phyloP scores from a whole-genome alignment of 345 rosid species.

The Euphorbia peplus region DNA sequence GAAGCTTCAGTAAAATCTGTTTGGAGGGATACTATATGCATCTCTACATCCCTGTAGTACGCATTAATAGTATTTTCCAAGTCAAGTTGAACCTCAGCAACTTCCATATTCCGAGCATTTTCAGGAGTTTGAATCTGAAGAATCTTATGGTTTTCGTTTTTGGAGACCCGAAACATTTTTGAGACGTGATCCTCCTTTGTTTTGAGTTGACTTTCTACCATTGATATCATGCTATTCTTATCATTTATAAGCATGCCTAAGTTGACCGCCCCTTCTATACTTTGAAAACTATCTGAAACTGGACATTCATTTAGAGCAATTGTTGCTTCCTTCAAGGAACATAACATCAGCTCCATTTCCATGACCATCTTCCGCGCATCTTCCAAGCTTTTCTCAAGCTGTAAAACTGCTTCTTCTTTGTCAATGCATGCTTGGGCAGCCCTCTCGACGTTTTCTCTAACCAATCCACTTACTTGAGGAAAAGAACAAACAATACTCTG shows the following conservation, averaged over 20 bases:
- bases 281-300: slow-evolving; percentile 33
- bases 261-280: slow-evolving; percentile 34
- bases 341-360: slow-evolving; percentile 75
- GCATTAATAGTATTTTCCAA: slow-evolving; percentile 30
- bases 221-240: slow-evolving; percentile 39
- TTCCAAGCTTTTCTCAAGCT: slow-evolving; percentile 77
- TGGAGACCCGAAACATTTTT: slow-evolving; percentile 11
- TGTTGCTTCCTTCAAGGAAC: slow-evolving; percentile 66
- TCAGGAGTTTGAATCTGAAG: slow-evolving; percentile 10
- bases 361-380: slow-evolving; percentile 64
- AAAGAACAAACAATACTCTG: slow-evolving; percentile 60
- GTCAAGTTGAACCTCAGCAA: slow-evolving; percentile 25
- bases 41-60: slow-evolving; percentile 30
- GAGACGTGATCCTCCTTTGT: slow-evolving; percentile 29
- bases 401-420: slow-evolving; percentile 72
- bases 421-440: slow-evolving; percentile 72
- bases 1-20: slow-evolving; percentile 25
- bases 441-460: slow-evolving; percentile 66
- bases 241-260: slow-evolving; percentile 37
- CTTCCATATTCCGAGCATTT: slow-evolving; percentile 18
- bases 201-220: slow-evolving; percentile 35
- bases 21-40: slow-evolving; percentile 22
- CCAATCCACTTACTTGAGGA: slow-evolving; percentile 58
- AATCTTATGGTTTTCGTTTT: slow-evolving; percentile 5
- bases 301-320: slow-evolving; percentile 53